phyloP scores from a whole-genome alignment of 192 early-diverging fungal genomes.

The Gaertneriomyces semiglobifer region DNA sequence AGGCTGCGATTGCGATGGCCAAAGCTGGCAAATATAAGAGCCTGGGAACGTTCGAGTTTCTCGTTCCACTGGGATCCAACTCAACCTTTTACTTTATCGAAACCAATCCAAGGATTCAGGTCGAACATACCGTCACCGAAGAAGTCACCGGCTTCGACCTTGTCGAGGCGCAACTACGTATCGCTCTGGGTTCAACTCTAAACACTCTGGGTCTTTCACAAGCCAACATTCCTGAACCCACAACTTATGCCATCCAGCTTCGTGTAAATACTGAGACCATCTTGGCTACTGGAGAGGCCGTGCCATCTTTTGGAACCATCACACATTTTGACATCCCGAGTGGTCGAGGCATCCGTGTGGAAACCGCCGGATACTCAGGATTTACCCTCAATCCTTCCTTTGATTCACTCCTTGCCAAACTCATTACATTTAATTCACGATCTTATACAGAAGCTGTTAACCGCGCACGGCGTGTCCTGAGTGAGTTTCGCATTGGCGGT shows the following conservation, averaged over 20 bases:
- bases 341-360: conserved; percentile 81
- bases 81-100: conserved; percentile 91
- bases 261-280: conserved; percentile 90
- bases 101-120: conserved; percentile 92
- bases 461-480: conserved; percentile 70
- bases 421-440: conserved; percentile 67
- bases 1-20: conserved; percentile 57
- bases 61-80: conserved; percentile 75
- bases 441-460: conserved; percentile 73
- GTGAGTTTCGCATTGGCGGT: conserved; percentile 86
- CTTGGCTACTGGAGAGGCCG: conserved; percentile 79
- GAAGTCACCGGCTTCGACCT: conserved; percentile 87
- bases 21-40: conserved; percentile 70
- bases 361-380: conserved; percentile 69
- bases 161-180: conserved; percentile 90
- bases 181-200: conserved; percentile 74
- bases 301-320: conserved; percentile 87
- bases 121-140: conserved; percentile 98
- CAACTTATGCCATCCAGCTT: conserved; percentile 91
- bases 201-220: conserved; percentile 69
- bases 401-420: conserved; percentile 85
- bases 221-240: conserved; percentile 62
- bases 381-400: conserved; percentile 80
- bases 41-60: conserved; percentile 89
- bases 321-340: conserved; percentile 79